A percentile compares a stretch with the other conserved stretches of the same genome.
These are phyloP conservation scores for Dioszegia hungarica DNA, from an alignment of 768 basidiomycete genomes.

Conservation along the genomic window DNA sequence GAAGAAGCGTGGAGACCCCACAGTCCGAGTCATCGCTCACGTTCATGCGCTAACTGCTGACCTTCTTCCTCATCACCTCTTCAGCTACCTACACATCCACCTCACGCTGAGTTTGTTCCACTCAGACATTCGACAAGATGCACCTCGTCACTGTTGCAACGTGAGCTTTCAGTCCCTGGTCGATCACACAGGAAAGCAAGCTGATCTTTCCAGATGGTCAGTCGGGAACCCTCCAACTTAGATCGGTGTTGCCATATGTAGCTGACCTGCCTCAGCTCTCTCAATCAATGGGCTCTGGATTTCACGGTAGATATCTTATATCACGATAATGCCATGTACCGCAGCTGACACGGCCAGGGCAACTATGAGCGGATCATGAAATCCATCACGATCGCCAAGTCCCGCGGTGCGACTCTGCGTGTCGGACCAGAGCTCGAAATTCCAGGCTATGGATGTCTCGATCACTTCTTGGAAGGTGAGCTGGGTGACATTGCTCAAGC, in stretches of 20 bases:
- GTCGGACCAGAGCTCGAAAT: constrained; percentile 98
- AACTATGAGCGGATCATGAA: constrained; percentile 85
- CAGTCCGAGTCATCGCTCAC: too few species aligned
- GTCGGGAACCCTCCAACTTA: too few species aligned
- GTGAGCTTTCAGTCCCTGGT: not conserved
- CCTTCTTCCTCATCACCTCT: too few species aligned
- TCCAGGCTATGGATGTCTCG: constrained; percentile 96
- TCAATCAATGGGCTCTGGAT: constrained; percentile 97
- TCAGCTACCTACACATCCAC: not conserved
- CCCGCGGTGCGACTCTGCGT: constrained; percentile 77
- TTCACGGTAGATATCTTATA: constrained; percentile 61
- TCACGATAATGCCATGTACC: too few species aligned
- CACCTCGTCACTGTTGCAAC: constrained; percentile 28
- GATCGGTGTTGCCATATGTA: too few species aligned
- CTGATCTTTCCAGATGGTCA: constrained; percentile 18
- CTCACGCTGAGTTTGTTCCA: too few species aligned
- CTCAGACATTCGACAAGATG: constrained; percentile 9
- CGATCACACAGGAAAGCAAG: not conserved
- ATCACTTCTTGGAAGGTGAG: constrained; percentile 93
- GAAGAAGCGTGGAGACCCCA: too few species aligned
- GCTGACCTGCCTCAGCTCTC: constrained; percentile 23
- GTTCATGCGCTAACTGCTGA: too few species aligned
- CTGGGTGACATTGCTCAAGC: not conserved
- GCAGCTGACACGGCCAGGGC: constrained; percentile 57
- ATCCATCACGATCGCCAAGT: constrained; percentile 83